Evolutionary conservation across 1,139 yeast species (phyloP), one percentile per base, ranked within the genome.

Genomic region (Kazachstania sp.): DNA sequence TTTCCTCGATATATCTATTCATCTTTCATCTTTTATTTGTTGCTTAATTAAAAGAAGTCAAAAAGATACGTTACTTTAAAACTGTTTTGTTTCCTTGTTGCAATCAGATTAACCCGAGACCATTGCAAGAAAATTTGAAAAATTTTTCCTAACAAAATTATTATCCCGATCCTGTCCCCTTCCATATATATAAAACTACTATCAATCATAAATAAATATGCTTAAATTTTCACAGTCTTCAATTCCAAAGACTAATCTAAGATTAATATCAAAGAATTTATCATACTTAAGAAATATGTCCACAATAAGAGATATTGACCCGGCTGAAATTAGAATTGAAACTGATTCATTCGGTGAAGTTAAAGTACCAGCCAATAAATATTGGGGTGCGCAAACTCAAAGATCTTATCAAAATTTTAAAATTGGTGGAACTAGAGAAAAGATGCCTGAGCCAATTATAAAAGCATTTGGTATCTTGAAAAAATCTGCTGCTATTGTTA

Each of bases 361-460:
- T 61, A 86, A 86, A 64, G 97, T 90, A 45, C 95, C 88, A 50
- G 71, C 78, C 51, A 76, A 84, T 63, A 82, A 80, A 66, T 90
- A 90, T 74, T 90, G 95, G 86, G 97, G 98, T 52, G 97, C 98
- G 39, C 98, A 92, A 72, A 92, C 98, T 51, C 97, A 94, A 68
- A 79, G 95, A 70, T 83, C 97, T 13, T 77, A 81, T 60, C 85
- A 83, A 71, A 92, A 92, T 76, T 92, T 92, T 75, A 86, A 88
- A 69, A 92, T 92, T 63, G 98, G 98, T 56, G 97, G 97, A 49
- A 74, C 77, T 29, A 81, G 90, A 55, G 97, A 94, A 64, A 77
- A 78, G 54, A 83, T 92, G 83, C 98, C 98, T 45, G 80, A 79
- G 57, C 97, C 98, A 34, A 75, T 92, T 51, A 83, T 92, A 58